These are phyloP conservation scores for Fomitopsis schrenkii DNA, from an alignment of 1,284 basidiomycete genomes.

Conservation along the genomic window DNA sequence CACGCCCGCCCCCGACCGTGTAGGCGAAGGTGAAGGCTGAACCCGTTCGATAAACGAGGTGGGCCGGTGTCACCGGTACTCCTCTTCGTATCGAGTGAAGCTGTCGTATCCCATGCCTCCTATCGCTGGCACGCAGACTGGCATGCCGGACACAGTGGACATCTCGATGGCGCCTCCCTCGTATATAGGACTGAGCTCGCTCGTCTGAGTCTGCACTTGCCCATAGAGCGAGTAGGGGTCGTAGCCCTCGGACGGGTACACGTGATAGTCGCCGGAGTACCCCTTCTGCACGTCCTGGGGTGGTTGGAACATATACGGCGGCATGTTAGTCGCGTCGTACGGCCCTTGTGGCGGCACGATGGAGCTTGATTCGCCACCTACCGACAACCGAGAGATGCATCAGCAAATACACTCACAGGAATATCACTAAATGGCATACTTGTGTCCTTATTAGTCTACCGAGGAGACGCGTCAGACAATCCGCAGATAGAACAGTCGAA, in stretches of 20 bases:
- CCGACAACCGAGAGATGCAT: too few species aligned
- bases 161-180: conserved; percentile 20
- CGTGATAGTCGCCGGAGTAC: background rate
- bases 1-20: background rate
- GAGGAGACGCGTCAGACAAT: background rate
- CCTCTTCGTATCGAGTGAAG: background rate
- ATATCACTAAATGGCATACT: too few species aligned
- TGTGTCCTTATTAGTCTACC: background rate
- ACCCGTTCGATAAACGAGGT: background rate
- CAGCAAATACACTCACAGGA: too few species aligned
- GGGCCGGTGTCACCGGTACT: background rate
- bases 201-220: conserved; percentile 3
- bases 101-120: background rate
- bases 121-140: conserved; percentile 19
- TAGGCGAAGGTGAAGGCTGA: background rate
- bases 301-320: background rate
- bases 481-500: too few species aligned
- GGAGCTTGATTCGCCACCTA: too few species aligned
- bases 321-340: background rate
- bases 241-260: background rate
- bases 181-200: conserved; percentile 12
- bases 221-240: conserved; percentile 13
- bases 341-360: background rate
- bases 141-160: conserved; percentile 7
- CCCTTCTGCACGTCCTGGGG: background rate